These are phyloP conservation scores for Microbotryum silenes-acaulis DNA, from an alignment of 1,284 basidiomycete species.

Conservation along the genomic window DNA sequence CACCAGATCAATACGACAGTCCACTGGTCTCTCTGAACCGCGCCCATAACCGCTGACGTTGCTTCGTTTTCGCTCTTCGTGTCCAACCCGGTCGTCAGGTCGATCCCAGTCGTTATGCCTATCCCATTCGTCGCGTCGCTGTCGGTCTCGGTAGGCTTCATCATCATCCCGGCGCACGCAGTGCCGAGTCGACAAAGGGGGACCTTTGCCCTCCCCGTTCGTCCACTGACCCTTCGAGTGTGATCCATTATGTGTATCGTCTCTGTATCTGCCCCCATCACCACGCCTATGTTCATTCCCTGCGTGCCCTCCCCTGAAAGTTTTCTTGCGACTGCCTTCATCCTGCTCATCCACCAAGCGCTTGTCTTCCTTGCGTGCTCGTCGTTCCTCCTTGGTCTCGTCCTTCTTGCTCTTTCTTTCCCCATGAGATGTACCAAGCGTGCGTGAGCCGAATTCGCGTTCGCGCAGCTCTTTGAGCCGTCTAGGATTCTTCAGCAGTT, in stretches of 20 bases:
- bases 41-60: neutral
- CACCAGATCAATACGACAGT: neutral
- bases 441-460: constrained; percentile 53
- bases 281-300: constrained; percentile 1
- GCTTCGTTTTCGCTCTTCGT: neutral
- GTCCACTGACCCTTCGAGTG: neutral
- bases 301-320: constrained; percentile 48
- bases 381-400: constrained; percentile 52
- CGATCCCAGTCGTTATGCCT: no score
- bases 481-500: constrained; percentile 82
- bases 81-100: no score
- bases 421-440: constrained; percentile 46
- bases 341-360: constrained; percentile 46
- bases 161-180: neutral
- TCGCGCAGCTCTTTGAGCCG: constrained; percentile 71
- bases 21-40: neutral
- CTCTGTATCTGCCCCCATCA: constrained; percentile 17
- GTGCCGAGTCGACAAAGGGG: neutral
- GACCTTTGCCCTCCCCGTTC: neutral
- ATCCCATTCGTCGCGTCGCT: neutral
- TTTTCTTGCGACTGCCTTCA: constrained; percentile 43
- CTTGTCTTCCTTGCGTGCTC: constrained; percentile 51
- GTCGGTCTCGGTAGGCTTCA: neutral
- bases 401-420: constrained; percentile 61
- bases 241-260: constrained; percentile 12